A percentile compares a stretch with the other conserved stretches of the same genome.
Conservation (phyloP, 768 basidiomycete species). For the Myochromella boudieri region DNA sequence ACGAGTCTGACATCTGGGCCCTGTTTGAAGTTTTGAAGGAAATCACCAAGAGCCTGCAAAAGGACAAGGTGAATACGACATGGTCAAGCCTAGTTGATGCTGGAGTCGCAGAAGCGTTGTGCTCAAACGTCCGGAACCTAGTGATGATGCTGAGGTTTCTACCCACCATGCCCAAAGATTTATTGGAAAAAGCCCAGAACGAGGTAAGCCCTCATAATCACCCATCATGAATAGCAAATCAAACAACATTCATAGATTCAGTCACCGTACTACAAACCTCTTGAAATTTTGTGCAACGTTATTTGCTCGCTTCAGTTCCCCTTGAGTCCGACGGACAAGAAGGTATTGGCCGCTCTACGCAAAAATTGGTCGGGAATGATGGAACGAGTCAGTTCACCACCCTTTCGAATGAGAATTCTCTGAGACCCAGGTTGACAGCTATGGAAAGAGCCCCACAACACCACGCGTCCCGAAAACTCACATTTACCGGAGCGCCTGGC, state of each 20-base stretch:
- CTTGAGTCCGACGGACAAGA: conserved; percentile 3
- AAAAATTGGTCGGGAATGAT: conserved; percentile 13
- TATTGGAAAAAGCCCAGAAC: conserved; percentile 9
- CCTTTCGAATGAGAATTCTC: background rate
- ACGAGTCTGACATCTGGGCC: conserved; percentile 7
- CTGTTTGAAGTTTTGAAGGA: conserved; percentile 4
- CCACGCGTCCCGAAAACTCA: background rate
- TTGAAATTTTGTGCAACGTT: conserved; percentile 8
- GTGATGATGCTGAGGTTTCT: background rate
- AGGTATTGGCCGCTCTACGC: conserved; percentile 4
- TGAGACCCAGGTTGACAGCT: background rate
- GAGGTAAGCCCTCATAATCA: background rate
- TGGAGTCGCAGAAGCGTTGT: conserved; percentile 5
- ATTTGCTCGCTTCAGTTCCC: background rate
- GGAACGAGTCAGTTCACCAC: conserved; percentile 6
- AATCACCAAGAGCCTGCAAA: background rate
- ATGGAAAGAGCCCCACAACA: conserved; percentile 11
- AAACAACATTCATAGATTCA: background rate
- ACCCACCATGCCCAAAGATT: conserved; percentile 6
- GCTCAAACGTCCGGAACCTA: conserved; percentile 9
- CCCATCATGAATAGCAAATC: background rate
- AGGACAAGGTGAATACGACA: background rate
- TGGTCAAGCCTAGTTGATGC: conserved; percentile 8
- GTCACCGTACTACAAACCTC: conserved; percentile 7
- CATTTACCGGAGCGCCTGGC: conserved; percentile 11